Base-by-base conservation (phyloP, 805 yeast species). In the Starmera caribaea region DNA sequence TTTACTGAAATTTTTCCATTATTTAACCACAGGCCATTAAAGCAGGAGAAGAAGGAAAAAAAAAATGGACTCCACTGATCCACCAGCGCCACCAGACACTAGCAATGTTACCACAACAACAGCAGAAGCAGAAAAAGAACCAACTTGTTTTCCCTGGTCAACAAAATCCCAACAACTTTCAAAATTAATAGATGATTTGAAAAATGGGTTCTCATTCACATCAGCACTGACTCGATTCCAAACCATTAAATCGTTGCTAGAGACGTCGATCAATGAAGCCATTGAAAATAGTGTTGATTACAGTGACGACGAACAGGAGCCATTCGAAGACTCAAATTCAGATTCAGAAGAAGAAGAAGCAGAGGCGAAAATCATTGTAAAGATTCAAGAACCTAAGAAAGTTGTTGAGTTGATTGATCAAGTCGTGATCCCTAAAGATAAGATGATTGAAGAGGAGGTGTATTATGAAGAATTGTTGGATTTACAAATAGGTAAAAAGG, bases 331-430 rank as follows among this genome's bases (percentile, higher is more conserved):
- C n/a, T n/a, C n/a, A n/a, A n/a, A n/a, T n/a, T n/a, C 6, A 42
- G 50, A 28, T 42, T 45, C 31, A 38, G 46, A 35, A 27, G 48
- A 52, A 14, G 57, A 55, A 6, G 51, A 52, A 5, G 65, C 74
- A 5, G 82, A 74, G 45, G 81, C 83, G 0, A 68, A 60, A n/a
- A 80, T 77, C 0, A 73, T 76, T 13, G 65, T 61, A 11, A 62
- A 63, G 5, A 74, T 77, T 8, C 66, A 61, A 2, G 69, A 69
- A 44, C 70, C 71, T 7, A 64, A 65, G 35, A 68, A 62, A 21
- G 26, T 21, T 28, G 63, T 66, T 27, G 79, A 80, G 2, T 57
- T 73, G 35, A 54, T 73, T 12, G 69, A 67, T 47, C 78, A 74
- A 31, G 67, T 76, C 34, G 71, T 75, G 17, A 62, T 68, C 30